A percentile compares a stretch with the other conserved stretches of the same genome.
These are phyloP conservation scores for Malassezia brasiliensis DNA, from an alignment of 1,284 basidiomycete genomes.

Conservation along the genomic window DNA sequence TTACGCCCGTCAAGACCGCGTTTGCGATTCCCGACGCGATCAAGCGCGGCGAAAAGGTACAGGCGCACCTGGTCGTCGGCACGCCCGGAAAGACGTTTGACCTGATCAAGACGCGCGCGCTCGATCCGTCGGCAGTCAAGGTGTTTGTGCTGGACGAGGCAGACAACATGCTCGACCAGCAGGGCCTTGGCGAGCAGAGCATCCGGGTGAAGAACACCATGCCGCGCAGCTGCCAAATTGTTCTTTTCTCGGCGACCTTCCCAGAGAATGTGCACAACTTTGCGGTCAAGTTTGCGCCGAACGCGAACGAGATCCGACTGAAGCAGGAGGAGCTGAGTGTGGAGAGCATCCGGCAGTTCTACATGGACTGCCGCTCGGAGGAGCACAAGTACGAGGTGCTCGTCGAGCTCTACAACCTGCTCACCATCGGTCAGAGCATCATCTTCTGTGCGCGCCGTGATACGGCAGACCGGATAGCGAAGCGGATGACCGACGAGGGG, in stretches of 20 bases:
- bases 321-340: slow-evolving; percentile 89
- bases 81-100: slow-evolving; percentile 93
- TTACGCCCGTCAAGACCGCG: slow-evolving; percentile 79
- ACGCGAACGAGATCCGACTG: slow-evolving; percentile 90
- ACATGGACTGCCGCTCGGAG: slow-evolving; percentile 73
- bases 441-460: slow-evolving; percentile 75
- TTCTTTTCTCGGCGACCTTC: slow-evolving; percentile 97
- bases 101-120: slow-evolving; percentile 53
- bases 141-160: slow-evolving; percentile 97
- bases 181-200: slow-evolving; percentile 92
- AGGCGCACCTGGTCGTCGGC: slow-evolving; percentile 85
- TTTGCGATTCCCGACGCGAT: slow-evolving; percentile 77
- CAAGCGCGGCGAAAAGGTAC: slow-evolving; percentile 63
- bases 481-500: slow-evolving; percentile 80
- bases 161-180: slow-evolving; percentile 95
- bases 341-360: slow-evolving; percentile 92
- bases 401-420: slow-evolving; percentile 75
- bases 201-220: slow-evolving; percentile 77
- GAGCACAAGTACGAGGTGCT: slow-evolving; percentile 93
- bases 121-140: slow-evolving; percentile 67
- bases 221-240: slow-evolving; percentile 65
- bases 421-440: slow-evolving; percentile 93
- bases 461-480: slow-evolving; percentile 84
- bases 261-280: slow-evolving; percentile 82
- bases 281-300: slow-evolving; percentile 81